Base-by-base conservation (phyloP, 176 grass and related monocot genomes). In the Rhynchospora tenuis region DNA sequence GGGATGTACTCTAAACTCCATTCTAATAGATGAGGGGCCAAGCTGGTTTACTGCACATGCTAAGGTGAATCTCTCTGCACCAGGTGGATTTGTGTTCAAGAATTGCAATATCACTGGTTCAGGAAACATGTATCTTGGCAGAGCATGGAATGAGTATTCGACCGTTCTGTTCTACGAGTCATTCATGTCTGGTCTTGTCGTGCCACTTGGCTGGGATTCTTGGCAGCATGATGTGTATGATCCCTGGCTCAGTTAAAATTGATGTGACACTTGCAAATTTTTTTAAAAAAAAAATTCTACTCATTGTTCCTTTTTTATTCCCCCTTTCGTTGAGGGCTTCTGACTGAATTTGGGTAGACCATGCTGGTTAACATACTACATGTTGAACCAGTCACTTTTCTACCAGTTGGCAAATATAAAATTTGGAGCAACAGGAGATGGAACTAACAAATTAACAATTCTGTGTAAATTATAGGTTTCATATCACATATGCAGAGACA, bases 101-200 rank as follows among this genome's bases (percentile, higher is more conserved):
- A 33, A 69, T 66, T 88, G 93, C 85, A 54, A 31, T 10, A 7
- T 93, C 47, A 9, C 0, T 0, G 84, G 77, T 6, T 55, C 84
- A 0, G 87, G 83, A 2, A 78, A 13, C 11, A 64, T 66, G 10
- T 92, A 86, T 73, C 86, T 97, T 43, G 94, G 94, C 33, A 92
- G 88, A 69, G 82, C 94, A 0, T 97, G 94, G 94, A 92, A 89
- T n/a, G 3, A 48, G 5, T 79, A 82, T 15, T 77, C 94, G 17
- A 86, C 89, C 15, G 91, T 92, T 17, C 78, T 97, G 6, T 97
- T 97, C 86, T 91, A 90, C 77, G 23, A 33, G 9, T 61, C 85
- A 29, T 15, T 9, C 28, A 91, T 97, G 89, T n/a, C 9, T 0
- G 16, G 20, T 38, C 13, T 76, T 60, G 68, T 97, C 22, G 73